Evolutionary conservation across 208 protist genomes (phyloP), one percentile per base, ranked within the genome.

Genomic region (Wallacemonas sp.): DNA sequence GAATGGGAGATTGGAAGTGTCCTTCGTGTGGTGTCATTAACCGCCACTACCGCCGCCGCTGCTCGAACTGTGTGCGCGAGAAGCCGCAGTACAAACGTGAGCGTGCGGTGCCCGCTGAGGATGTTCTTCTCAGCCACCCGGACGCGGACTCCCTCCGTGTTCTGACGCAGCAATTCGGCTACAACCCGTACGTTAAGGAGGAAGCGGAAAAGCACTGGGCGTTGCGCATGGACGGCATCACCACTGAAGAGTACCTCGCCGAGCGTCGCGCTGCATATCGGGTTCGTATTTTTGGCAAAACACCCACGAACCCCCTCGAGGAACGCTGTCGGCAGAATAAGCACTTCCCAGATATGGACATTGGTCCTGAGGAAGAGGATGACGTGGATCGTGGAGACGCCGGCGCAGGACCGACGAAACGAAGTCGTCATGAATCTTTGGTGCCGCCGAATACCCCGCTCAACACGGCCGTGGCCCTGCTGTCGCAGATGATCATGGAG

Each of bases 1-100:
- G 90, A 22, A 82, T 91, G 58, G 92, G 92, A 0, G 92, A 97
- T 75, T 97, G 92, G 90, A 95, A 95, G 73, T 97, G 92, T 67
- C 62, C 76, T 2, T 78, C 78, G 3, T 97, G 92, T 53, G 92
- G 89, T 56, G 84, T 85, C 30, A 97, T 97, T 61, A 97, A 97
- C 77, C 89, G 92, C 0, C 92, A 97, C 73, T 97, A 90, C 73
- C 89, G 91, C 38, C 82, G 88, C 24, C 82, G 89, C 46, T 97
- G 92, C 75, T 82, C 81, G n/a, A 91, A 85, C 71, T 97, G 92
- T 64, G 85, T 94, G 36, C 79, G 80, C 21, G 92, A 97, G 73
- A 94, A 95, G 70, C 85, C 87, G 58, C 92, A 97, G 71, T 97
- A 95, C 75, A 91, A 95, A 62, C 86, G 86, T 45, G 77, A 72